Evolutionary conservation across 768 basidiomycete species (phyloP), one percentile per base, ranked within the genome.

Genomic region (Pleurotus cornucopiae): DNA sequence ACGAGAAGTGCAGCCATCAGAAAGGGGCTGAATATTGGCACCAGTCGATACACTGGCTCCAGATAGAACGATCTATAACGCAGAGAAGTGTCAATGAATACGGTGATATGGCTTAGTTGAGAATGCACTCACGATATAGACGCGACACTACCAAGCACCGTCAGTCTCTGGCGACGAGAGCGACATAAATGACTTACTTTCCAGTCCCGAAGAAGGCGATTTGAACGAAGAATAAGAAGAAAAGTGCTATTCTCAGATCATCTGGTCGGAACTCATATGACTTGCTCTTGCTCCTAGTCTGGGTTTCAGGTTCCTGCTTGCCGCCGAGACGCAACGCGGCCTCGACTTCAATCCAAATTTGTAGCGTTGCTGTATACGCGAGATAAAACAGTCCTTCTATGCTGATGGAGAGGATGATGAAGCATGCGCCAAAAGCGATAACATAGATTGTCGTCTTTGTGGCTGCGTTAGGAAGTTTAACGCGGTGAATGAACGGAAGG

Each of bases 141-240:
- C n/a, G 88, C 87, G 46, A 90, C 84, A 62, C 88, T 92, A 55
- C 26, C 21, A 20, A 46, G 4, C 56, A 43, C 30, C 7, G 30
- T 34, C 30, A 34, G 30, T 34, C 30, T 34, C 30, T 3, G 11
- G 30, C 11, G 7, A 34, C 9, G 11, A 11, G 11, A 3, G 9
- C 11, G 30, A 34, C 30, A 34, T 34, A 34, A 11, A 34, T 11
- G 7, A 76, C 88, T 62, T 70, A 88, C 87, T 89, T 91, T 73
- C 89, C 89, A 38, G 83, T 89, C 6, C 91, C 91, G 64, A 91
- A 92, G 69, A 92, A 93, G 2, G 85, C 91, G 41, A 91, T 81
- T 62, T 94, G 91, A 5, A 93, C 85, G 61, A 94, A 91, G 68
- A 90, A 90, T 57, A 94, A 69, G 70, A 93, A 93, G 67, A 91